Evolutionary conservation across 2,329 filamentous ascomycete genomes (phyloP).

Genomic region (Fusarium sp.): DNA sequence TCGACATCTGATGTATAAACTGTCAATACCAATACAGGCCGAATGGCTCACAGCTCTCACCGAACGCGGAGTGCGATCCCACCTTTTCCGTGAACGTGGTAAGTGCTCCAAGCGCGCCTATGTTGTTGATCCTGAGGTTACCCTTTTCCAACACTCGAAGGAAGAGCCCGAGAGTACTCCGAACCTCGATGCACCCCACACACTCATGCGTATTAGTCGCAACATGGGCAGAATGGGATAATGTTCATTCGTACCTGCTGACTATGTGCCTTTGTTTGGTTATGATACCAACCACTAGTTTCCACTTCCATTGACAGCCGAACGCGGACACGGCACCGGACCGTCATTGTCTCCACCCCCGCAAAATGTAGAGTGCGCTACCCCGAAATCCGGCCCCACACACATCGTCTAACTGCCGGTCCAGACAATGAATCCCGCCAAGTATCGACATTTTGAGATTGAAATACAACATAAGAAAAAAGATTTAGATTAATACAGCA

Average conservation of each 20-base stretch:
- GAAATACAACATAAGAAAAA: too few species aligned
- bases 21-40: not conserved
- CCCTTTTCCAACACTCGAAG: not conserved
- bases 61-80: slow-evolving; percentile 11
- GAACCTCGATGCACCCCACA: slow-evolving; percentile 5
- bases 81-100: slow-evolving; percentile 7
- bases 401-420: not conserved
- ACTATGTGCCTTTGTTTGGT: not conserved
- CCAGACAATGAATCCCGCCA: not conserved
- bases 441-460: too few species aligned
- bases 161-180: slow-evolving; percentile 33
- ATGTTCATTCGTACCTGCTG: too few species aligned
- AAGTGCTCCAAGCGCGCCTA: slow-evolving; percentile 12
- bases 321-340: slow-evolving; percentile 16
- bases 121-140: slow-evolving; percentile 14
- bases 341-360: slow-evolving; percentile 9
- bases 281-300: not conserved
- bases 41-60: not conserved
- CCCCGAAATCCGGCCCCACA: slow-evolving; percentile 16
- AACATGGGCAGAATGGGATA: too few species aligned
- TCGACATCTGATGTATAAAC: not conserved
- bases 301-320: not conserved
- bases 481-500: too few species aligned
- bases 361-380: not conserved
- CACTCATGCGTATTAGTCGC: not conserved